phyloP scores from a whole-genome alignment of 1,139 yeast species.

The Yamadazyma triangularis region DNA sequence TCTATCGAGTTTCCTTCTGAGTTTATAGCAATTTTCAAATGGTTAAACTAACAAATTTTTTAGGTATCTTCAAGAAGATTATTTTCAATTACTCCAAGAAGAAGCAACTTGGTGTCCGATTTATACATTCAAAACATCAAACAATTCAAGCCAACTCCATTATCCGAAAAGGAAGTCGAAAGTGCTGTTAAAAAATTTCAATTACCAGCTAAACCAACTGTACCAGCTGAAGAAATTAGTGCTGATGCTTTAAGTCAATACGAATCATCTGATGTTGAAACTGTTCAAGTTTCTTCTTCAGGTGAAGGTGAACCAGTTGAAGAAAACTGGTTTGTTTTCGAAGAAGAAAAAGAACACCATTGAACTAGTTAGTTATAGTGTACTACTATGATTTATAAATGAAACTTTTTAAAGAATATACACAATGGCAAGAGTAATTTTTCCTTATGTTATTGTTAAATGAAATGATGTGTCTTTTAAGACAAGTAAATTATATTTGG shows the following conservation, averaged over 20 bases:
- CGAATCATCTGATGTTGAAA: conserved; percentile 69
- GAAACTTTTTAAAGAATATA: not conserved
- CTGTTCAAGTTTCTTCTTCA: conserved; percentile 34
- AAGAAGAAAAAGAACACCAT: conserved; percentile 69
- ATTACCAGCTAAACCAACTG: conserved; percentile 68
- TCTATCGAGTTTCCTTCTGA: too few species aligned
- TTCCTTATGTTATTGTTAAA: too few species aligned
- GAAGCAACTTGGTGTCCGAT: conserved; percentile 70
- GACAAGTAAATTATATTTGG: too few species aligned
- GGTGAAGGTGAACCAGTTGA: conserved; percentile 46
- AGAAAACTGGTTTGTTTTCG: conserved; percentile 84
- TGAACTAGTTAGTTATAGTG: conserved; percentile 1
- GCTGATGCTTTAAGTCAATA: conserved; percentile 73
- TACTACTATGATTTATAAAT: not conserved
- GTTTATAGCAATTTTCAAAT: too few species aligned
- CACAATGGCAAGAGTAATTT: not conserved
- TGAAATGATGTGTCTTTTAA: too few species aligned
- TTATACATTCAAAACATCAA: conserved; percentile 84
- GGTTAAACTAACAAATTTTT: conserved; percentile 14
- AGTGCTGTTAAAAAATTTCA: conserved; percentile 79
- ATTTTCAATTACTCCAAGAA: conserved; percentile 42
- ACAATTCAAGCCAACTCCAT: conserved; percentile 80
- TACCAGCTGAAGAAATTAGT: conserved; percentile 71
- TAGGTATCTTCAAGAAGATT: conserved; percentile 38
- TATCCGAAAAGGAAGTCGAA: conserved; percentile 70